phyloP scores from a whole-genome alignment of 345 rosid species.

The Xanthoceras sorbifolium region DNA sequence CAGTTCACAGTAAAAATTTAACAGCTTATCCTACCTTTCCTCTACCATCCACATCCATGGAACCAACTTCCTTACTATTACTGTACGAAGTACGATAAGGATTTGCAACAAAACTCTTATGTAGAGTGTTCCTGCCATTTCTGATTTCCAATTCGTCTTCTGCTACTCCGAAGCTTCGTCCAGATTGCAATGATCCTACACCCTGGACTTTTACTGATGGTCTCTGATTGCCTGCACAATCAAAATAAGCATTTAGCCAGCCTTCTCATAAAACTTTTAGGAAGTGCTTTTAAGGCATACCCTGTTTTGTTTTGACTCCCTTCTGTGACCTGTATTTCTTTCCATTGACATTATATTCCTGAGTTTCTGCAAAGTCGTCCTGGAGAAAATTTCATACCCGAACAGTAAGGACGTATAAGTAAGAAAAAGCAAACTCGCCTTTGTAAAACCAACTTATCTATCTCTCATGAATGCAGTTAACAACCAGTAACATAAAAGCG shows the following conservation, averaged over 20 bases:
- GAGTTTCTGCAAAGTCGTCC: constrained; percentile 80
- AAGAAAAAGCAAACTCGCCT: too few species aligned
- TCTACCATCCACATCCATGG: constrained; percentile 37
- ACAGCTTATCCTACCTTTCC: constrained; percentile 49
- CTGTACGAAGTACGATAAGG: constrained; percentile 24
- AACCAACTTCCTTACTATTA: constrained; percentile 34
- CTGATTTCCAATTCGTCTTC: constrained; percentile 30
- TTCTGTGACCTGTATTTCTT: constrained; percentile 50
- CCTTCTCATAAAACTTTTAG: neutral
- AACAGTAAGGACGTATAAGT: neutral
- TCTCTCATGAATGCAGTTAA: too few species aligned
- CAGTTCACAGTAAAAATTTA: neutral
- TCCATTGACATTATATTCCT: constrained; percentile 51
- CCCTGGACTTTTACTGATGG: constrained; percentile 30
- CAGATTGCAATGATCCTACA: constrained; percentile 21
- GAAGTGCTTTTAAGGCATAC: constrained; percentile 29
- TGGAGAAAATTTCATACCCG: constrained; percentile 31
- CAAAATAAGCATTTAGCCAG: constrained; percentile 24
- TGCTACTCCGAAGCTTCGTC: constrained; percentile 25
- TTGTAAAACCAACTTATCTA: too few species aligned
- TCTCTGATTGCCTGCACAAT: constrained; percentile 47
- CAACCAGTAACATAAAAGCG: neutral
- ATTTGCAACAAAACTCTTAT: constrained; percentile 24
- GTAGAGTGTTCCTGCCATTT: constrained; percentile 28
- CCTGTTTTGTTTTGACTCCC: constrained; percentile 36